Evolutionary conservation across 306 rosid genomes (phyloP), one percentile per base, ranked within the genome.

Genomic region (Trifolium dubium): DNA sequence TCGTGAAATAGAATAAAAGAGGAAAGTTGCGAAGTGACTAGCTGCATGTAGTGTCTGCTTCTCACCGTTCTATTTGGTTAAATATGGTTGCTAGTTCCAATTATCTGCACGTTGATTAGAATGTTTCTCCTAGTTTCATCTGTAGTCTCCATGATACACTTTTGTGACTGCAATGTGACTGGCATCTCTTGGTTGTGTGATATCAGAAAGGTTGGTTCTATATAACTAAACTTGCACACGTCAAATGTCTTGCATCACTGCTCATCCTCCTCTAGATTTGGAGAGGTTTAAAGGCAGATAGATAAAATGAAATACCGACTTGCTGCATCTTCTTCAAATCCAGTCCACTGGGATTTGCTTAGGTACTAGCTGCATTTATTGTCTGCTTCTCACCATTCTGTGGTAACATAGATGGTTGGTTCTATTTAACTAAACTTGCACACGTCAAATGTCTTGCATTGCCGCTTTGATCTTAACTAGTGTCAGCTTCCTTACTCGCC

Each of bases 271-370:
- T 64, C 69, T 68, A 55, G 61, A 63, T 47, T 74, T 77, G 73
- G 79, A 46, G 74, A 67, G 55, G 53, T 69, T 31, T 69, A 53
- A 67, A 31, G 82, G 68, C 69, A 59, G 77, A 62, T 62, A 73
- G 79, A 64, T 73, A 74, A 73, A 68, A 77, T 40, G 14, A 65
- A 62, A 60, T 19, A 67, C 71, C 76, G 77, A 46, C 89, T 71
- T 49, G 37, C 80, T 72, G 84, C 78, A 53, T 81, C 85, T 51
- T 82, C 58, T 31, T 73, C 69, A 68, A 60, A 61, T 80, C 73
- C 71, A 73, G 74, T 68, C n/a, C 44, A 62, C 39, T 29, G 55
- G 64, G 69, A 46, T 44, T 73, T 71, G 13, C 73, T n/a, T 54
- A 58, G 73, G 6, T 7, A 44, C n/a, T 78, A 18, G 39, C 77